phyloP scores from a whole-genome alignment of 495 filamentous ascomycete genomes.

The Trichoderma asperelloides region DNA sequence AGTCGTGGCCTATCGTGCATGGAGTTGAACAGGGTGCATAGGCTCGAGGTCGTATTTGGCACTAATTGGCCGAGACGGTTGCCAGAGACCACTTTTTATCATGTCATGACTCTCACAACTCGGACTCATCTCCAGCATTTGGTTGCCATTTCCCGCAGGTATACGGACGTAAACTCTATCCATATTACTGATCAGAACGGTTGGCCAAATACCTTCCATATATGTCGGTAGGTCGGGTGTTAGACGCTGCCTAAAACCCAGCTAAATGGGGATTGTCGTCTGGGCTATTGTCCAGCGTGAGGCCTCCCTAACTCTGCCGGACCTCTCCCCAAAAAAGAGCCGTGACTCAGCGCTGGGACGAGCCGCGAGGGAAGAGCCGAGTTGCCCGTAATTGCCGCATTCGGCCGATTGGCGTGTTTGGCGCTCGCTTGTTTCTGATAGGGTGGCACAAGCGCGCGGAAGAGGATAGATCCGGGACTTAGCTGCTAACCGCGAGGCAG shows the following conservation, averaged over 20 bases:
- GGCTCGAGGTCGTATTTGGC: not conserved
- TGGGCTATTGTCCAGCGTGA: not conserved
- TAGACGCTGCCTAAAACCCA: no score
- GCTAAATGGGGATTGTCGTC: not conserved
- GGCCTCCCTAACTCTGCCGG: not conserved
- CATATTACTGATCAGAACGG: no score
- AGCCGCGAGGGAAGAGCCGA: not conserved
- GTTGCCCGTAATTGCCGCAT: not conserved
- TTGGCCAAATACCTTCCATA: no score
- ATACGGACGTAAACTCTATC: no score
- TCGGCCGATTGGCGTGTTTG: not conserved
- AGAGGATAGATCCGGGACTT: not conserved
- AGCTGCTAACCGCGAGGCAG: not conserved
- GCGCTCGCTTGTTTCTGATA: not conserved
- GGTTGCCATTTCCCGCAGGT: no score
- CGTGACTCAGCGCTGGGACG: slow-evolving; percentile 1
- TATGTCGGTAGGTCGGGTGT: no score
- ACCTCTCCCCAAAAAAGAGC: not conserved
- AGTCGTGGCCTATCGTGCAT: not conserved
- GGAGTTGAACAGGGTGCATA: not conserved
- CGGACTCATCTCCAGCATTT: no score
- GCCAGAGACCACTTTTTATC: not conserved
- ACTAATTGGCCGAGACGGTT: not conserved
- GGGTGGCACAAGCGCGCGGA: not conserved
- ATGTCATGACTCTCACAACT: no score